A percentile compares a stretch with the other conserved stretches of the same genome.
These are phyloP conservation scores for Eragrostis curvula DNA, from an alignment of 176 grass and related monocot species.

Conservation along the genomic window DNA sequence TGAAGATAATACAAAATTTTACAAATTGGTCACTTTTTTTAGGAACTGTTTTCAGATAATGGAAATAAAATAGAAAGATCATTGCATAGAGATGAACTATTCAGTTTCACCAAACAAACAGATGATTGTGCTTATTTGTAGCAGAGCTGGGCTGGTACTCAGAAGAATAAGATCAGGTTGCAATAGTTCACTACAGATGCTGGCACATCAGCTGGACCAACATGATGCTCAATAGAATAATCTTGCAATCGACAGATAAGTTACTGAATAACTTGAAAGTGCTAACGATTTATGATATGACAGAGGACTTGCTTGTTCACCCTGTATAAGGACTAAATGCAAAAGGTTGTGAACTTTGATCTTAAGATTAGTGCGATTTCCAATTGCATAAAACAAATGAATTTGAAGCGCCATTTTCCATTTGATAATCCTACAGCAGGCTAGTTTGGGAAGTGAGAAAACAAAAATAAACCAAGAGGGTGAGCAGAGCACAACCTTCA, in stretches of 20 bases:
- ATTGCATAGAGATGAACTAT: not conserved
- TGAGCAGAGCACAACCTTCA: conserved; percentile 68
- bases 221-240: not conserved
- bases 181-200: not conserved
- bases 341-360: not conserved
- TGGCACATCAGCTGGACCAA: not conserved
- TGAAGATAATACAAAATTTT: no score
- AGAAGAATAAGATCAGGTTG: not conserved
- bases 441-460: no score
- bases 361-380: not conserved
- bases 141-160: not conserved
- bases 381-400: not conserved
- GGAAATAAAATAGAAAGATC: no score
- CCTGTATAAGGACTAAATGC: not conserved
- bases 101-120: not conserved
- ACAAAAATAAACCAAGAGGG: conserved; percentile 11
- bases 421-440: not conserved
- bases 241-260: not conserved
- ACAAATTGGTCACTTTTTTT: no score
- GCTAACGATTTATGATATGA: not conserved
- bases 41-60: no score
- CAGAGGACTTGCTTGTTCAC: not conserved
- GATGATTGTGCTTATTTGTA: not conserved
- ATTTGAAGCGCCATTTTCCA: not conserved
- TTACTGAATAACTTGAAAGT: not conserved